Base-by-base conservation (phyloP, 2,329 filamentous ascomycete genomes). In the Colletotrichum gloeosporioides region DNA sequence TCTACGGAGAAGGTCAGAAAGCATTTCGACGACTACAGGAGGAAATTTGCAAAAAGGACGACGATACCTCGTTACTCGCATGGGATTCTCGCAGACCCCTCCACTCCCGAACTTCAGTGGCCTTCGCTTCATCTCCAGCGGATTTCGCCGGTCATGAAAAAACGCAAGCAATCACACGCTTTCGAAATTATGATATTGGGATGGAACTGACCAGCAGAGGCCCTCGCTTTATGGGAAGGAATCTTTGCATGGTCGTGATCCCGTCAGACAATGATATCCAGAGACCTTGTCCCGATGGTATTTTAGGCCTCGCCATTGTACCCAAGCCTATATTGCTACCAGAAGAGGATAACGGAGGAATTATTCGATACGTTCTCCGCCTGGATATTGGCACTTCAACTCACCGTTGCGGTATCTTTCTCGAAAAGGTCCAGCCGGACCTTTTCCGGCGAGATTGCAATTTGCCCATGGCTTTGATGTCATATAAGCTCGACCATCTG, bases 1-100 rank as follows among this genome's bases (percentile, higher is more conserved):
- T 79, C 4, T 83, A 82, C 32, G 80, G 81, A 27, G 81, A 82
- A 68, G 80, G 80, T 29, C 22, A 9, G 13, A 78, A 75, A 32
- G 78, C 80, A 4, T 82, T 81, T 65, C 68, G 71, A 34, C 73
- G 80, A 66, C 12, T 79, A 39, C 76, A 79, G 18, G 29, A 66
- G 15, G 64, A 67, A n/a, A 67, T 67, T 39, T 65, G 62, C 25
- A 39, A 31, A 27, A 65, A 65, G 34, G 62, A 65, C 13, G 16
- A 22, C 34, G 62, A 65, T 25, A 44, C 34, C 12, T 65, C 62
- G 8, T 39, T 65, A n/a, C 34, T 65, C 22, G 32, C 32, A 25
- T 65, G 62, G 32, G 62, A 44, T 36, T 44, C 62, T 62, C 27
- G 55, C 55, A 31, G 55, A 29, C 44, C 44, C n/a, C 44, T 53